Base-by-base conservation (phyloP, 805 yeast species). In the Metschnikowia similis region DNA sequence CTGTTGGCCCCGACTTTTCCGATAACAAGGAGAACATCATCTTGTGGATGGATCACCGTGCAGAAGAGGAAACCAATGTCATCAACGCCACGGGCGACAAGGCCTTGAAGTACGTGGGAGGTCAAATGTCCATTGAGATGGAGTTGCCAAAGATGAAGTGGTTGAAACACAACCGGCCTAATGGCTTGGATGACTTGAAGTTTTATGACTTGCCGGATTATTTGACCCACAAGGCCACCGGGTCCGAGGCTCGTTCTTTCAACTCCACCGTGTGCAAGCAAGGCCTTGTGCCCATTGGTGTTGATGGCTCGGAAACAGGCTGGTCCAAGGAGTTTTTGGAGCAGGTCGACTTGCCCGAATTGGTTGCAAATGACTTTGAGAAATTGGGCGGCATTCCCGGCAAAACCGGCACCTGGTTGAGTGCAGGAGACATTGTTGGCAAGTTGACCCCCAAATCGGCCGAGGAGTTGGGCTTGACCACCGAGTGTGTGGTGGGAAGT, bases 31-130 rank as follows among this genome's bases (percentile, higher is more conserved):
- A 91, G 64, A 90, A 94, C 67, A 85, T 94, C 60, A 83, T 94
- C 47, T 70, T 94, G 55, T 94, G 99, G 99, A 92, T 94, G 98
- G 99, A 94, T 71, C 99, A 94, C 68, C 80, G 99, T 55, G 97
- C 98, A 0, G 84, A 77, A 13, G 72, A 75, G 7, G 97, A 92
- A 65, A 90, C 97, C 11, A 72, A 81, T 49, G 80, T 74, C 49
- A 90, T 94, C 66, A 92, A 92, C 68, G 81, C 84, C 38, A 86
- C 96, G 0, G 78, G 79, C 34, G 95, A 89, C 63, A 82, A 80
- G 62, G 82, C 88, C 50, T 76, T 94, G 62, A 86, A 88, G 65
- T 94, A 89, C 65, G 98, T 94, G 16, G 99, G 99, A 51, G 98
- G 98, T 16, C 85, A 84, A 60, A 92, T 94, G 97, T 90, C 97